Conservation (phyloP, 2,329 filamentous ascomycete species). For the Aspergillus thermomutatus region DNA sequence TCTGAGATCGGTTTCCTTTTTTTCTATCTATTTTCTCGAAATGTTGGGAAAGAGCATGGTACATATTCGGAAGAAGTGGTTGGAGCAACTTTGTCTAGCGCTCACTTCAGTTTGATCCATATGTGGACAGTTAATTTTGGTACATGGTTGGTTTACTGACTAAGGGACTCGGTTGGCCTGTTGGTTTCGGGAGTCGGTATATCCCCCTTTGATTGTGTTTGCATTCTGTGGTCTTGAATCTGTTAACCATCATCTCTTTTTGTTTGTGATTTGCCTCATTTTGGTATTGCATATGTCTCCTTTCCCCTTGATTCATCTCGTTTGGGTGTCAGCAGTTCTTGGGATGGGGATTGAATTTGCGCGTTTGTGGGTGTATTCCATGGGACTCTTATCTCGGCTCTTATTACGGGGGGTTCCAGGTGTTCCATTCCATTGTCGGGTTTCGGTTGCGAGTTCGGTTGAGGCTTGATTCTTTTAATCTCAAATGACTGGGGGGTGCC, state of each 20-base stretch:
- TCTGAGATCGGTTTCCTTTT: constrained; percentile 19
- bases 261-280: constrained; percentile 1
- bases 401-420: constrained; percentile 16
- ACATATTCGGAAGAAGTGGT: constrained; percentile 29
- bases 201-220: constrained; percentile 17
- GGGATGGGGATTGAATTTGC: constrained; percentile 15
- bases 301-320: not conserved
- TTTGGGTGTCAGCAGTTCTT: constrained; percentile 5
- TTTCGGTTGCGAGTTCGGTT: constrained; percentile 16
- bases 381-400: constrained; percentile 15
- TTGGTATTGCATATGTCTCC: constrained; percentile 6
- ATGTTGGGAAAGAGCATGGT: constrained; percentile 29
- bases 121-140: constrained; percentile 26
- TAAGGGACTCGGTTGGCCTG: constrained; percentile 26
- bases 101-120: constrained; percentile 16
- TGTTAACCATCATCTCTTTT: constrained; percentile 7
- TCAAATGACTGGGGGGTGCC: constrained; percentile 11
- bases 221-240: constrained; percentile 16
- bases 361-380: constrained; percentile 14
- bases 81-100: constrained; percentile 20
- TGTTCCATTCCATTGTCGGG: constrained; percentile 14
- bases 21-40: constrained; percentile 18
- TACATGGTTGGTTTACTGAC: constrained; percentile 29
- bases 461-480: constrained; percentile 11
- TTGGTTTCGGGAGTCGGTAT: constrained; percentile 31